Conservation (phyloP, 2,329 filamentous ascomycete genomes). For the Knufia fluminis region DNA sequence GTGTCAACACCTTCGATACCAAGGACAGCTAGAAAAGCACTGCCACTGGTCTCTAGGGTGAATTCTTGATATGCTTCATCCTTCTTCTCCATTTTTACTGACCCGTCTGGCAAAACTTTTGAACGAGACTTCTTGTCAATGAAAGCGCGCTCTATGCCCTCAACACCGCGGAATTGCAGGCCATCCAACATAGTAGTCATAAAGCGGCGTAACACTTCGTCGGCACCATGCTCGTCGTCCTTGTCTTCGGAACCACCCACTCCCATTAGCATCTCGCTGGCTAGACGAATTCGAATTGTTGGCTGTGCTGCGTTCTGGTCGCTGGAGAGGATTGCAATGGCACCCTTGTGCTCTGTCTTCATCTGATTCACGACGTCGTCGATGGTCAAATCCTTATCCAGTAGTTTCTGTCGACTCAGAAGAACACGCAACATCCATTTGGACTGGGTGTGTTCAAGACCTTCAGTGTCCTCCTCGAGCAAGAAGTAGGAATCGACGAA, state of each 20-base stretch:
- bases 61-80: conserved; percentile 76
- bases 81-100: conserved; percentile 63
- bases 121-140: conserved; percentile 71
- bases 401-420: conserved; percentile 83
- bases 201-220: conserved; percentile 84
- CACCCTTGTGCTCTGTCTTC: conserved; percentile 75
- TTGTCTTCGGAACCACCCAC: conserved; percentile 54
- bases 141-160: conserved; percentile 83
- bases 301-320: conserved; percentile 96
- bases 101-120: conserved; percentile 58
- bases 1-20: conserved; percentile 81
- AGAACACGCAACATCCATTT: conserved; percentile 93
- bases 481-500: conserved; percentile 97
- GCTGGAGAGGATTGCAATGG: conserved; percentile 89
- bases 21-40: conserved; percentile 73
- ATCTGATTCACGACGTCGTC: conserved; percentile 84
- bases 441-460: conserved; percentile 59
- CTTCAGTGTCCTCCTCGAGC: conserved; percentile 72
- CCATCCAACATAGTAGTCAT: conserved; percentile 87
- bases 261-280: conserved; percentile 42
- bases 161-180: conserved; percentile 80
- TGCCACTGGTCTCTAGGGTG: conserved; percentile 92
- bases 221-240: conserved; percentile 68
- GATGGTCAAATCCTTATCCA: conserved; percentile 87
- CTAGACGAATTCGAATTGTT: conserved; percentile 82